Base-by-base conservation (phyloP, 1,284 basidiomycete species). In the Tylopilus sp. region DNA sequence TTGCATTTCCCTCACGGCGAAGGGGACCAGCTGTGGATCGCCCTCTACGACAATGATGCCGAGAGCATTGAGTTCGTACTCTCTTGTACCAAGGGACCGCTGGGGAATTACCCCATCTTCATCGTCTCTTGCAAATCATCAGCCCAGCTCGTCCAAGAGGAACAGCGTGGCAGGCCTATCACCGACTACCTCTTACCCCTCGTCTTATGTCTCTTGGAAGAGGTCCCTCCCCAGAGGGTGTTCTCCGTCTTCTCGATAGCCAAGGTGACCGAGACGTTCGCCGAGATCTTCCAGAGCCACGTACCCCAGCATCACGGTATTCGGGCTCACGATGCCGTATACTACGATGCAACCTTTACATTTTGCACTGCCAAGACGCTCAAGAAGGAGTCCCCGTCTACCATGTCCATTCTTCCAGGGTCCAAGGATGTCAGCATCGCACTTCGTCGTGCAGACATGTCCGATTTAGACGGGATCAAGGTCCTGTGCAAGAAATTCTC, bases 181-280 rank as follows among this genome's bases (percentile, higher is more conserved):
- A 62, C 74, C 3, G 79, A 79, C 9, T 75, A 82, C 26, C 66
- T 87, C 51, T 26, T 54, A 0, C 68, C 69, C 4, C 77, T 88
- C 12, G 81, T 79, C 8, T 57, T 60, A 0, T 70, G 74, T 4
- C 73, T 88, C 19, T 63, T 67, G 18, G 49, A 67, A 1, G 68
- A 69, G 18, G 79, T 82, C 33, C 68, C 73, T 16, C 52, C 73
- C 2, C 53, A 80, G n/a, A 82, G 91, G 12, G 85, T 92, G 0
- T 94, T 89, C 74, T 92, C 92, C 2, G 81, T 93, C 26, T 94
- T 93, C 67, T 86, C 89, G 5, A 81, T 82, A 2, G 82, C 87
- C 8, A 69, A 70, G 9, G 78, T 93, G n/a, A 75, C 88, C 0
- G 55, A 68, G 12, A 67, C 70, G 3, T 91, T 94, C 70, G 81